A percentile compares a stretch with the other conserved stretches of the same genome.
Conservation (phyloP, 257 asterid species). For the Knoxia roxburghii region DNA sequence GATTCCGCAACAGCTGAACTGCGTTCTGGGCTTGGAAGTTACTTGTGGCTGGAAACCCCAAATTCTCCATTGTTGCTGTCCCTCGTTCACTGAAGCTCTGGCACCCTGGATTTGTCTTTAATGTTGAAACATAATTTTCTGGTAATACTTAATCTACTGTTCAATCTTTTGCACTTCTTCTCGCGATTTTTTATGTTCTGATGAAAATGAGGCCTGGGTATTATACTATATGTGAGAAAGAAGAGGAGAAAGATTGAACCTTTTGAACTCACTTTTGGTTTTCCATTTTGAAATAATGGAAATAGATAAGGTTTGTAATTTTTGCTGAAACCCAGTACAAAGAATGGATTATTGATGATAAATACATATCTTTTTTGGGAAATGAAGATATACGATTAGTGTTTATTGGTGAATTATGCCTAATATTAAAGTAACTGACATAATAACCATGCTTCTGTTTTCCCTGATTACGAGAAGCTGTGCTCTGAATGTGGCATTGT, state of each 20-base stretch:
- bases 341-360: not conserved
- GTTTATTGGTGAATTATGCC: not conserved
- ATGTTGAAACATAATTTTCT: conserved; percentile 13
- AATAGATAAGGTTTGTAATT: not conserved
- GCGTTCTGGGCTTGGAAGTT: not conserved
- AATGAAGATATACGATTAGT: not conserved
- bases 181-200: not conserved
- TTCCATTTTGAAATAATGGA: not conserved
- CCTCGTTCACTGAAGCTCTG: not conserved
- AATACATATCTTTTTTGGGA: not conserved
- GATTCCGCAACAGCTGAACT: not conserved
- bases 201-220: not conserved
- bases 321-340: not conserved
- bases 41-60: not conserved
- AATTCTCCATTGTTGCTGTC: not conserved
- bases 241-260: not conserved
- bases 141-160: not conserved
- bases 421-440: not conserved
- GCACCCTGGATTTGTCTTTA: not conserved
- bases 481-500: not conserved
- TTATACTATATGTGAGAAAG: not conserved
- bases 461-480: not conserved
- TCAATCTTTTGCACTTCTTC: not conserved
- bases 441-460: not conserved
- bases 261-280: conserved; percentile 4